Evolutionary conservation across 2,329 filamentous ascomycete species (phyloP).

Genomic region (Penicillium brasilianum): DNA sequence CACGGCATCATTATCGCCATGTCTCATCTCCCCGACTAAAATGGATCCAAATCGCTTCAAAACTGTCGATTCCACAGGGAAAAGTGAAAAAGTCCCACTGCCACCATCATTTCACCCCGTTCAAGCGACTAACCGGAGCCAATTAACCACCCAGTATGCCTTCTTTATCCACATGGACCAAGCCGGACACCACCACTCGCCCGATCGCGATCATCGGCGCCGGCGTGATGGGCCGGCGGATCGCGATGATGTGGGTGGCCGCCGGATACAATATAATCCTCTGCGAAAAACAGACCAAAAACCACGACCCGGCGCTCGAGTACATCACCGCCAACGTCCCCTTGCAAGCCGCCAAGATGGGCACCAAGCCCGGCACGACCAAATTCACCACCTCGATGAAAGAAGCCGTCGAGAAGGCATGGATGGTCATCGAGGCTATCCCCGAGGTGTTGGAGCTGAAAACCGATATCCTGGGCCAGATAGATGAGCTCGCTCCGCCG

Average conservation of each 20-base stretch:
- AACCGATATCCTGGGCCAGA: constrained; percentile 19
- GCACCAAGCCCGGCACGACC: constrained; percentile 17
- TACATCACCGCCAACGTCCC: constrained; percentile 23
- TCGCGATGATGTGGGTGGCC: constrained; percentile 31
- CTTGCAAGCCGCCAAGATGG: constrained; percentile 23
- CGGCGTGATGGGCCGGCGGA: constrained; percentile 30
- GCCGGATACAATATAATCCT: constrained; percentile 23
- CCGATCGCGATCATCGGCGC: constrained; percentile 31
- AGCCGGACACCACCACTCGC: constrained; percentile 26
- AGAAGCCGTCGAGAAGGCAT: constrained; percentile 22
- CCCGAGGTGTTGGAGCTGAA: constrained; percentile 27
- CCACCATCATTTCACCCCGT: background rate
- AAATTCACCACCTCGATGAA: constrained; percentile 15
- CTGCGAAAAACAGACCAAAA: constrained; percentile 21
- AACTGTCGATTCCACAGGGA: background rate
- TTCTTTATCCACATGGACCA: constrained; percentile 22
- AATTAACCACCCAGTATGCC: constrained; percentile 19
- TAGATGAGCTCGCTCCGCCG: constrained; percentile 19
- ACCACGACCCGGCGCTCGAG: constrained; percentile 16
- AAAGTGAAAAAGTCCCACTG: background rate
- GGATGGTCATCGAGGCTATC: constrained; percentile 28
- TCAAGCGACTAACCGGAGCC: background rate
- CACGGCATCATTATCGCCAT: constrained; percentile 14
- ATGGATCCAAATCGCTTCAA: background rate
- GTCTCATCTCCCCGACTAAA: background rate